Percentiles rank a stretch among this genome's conserved stretches.
These are phyloP conservation scores for Echinosophora koreensis DNA, from an alignment of 306 rosid species.

Conservation along the genomic window DNA sequence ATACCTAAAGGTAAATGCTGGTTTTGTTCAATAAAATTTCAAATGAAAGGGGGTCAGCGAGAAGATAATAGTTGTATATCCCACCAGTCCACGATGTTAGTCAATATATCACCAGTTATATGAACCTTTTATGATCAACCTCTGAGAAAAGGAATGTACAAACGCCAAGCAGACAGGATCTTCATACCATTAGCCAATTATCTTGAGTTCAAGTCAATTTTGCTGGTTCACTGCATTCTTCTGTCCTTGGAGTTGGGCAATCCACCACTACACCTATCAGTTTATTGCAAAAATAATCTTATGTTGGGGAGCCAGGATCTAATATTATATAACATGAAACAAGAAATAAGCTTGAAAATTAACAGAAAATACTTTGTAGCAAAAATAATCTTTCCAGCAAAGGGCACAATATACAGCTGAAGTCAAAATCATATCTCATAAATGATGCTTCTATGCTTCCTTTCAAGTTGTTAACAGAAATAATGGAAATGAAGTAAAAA, in stretches of 20 bases:
- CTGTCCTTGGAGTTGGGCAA: conserved; percentile 54
- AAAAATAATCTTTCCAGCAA: neutral
- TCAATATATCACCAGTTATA: conserved; percentile 63
- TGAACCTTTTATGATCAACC: conserved; percentile 55
- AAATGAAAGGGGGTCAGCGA: conserved; percentile 35
- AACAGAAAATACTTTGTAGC: conserved; percentile 1
- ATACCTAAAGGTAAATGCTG: conserved; percentile 55
- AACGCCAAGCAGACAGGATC: conserved; percentile 51
- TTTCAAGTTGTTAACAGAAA: neutral
- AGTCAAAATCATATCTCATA: neutral
- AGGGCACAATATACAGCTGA: neutral
- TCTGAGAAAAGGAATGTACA: conserved; percentile 72
- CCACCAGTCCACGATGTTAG: conserved; percentile 58
- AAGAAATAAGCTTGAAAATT: conserved; percentile 15
- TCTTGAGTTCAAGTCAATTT: conserved; percentile 48
- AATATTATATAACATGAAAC: neutral
- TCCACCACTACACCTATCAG: conserved; percentile 53
- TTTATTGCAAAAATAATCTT: conserved; percentile 27
- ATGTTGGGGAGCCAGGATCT: neutral
- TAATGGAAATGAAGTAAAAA: neutral
- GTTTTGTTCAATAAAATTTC: conserved; percentile 44
- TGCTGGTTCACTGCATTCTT: conserved; percentile 52
- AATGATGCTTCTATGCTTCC: neutral
- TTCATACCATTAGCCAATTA: conserved; percentile 49
- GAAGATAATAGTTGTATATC: conserved; percentile 52